Evolutionary conservation across 1,139 yeast species (phyloP).

Genomic region (Kodamaea alishanica): DNA sequence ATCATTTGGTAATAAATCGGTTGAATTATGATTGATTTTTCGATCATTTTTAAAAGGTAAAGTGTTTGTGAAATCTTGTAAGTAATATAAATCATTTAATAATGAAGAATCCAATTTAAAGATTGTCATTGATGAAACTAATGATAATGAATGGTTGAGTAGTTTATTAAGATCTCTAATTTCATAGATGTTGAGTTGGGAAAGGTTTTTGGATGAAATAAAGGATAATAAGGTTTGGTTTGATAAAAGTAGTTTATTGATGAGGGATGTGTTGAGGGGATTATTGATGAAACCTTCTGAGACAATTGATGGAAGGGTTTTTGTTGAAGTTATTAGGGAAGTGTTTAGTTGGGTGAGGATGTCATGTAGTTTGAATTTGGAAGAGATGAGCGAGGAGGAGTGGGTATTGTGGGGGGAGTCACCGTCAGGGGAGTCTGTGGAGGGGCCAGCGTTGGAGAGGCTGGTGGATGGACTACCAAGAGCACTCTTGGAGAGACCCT

Average conservation of each 20-base stretch:
- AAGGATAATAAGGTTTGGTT: slow-evolving; percentile 18
- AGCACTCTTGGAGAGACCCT: no score
- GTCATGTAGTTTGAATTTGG: no score
- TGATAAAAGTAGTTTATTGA: slow-evolving; percentile 17
- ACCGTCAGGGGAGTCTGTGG: no score
- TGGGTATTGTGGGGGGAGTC: background rate
- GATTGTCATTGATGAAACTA: slow-evolving; percentile 24
- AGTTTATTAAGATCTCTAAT: slow-evolving; percentile 18
- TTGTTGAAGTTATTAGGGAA: slow-evolving; percentile 3
- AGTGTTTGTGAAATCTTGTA: slow-evolving; percentile 34
- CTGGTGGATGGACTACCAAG: no score
- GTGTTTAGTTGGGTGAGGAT: no score
- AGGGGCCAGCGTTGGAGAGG: background rate
- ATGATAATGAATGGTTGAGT: slow-evolving; percentile 24
- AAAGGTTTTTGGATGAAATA: slow-evolving; percentile 6
- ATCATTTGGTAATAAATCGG: slow-evolving; percentile 12
- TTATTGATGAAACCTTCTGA: slow-evolving; percentile 9
- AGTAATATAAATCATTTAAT: slow-evolving; percentile 24
- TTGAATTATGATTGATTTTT: slow-evolving; percentile 11
- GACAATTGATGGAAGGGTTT: slow-evolving; percentile 11
- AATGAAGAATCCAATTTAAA: slow-evolving; percentile 19
- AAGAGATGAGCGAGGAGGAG: background rate
- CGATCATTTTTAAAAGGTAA: slow-evolving; percentile 33
- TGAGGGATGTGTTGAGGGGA: slow-evolving; percentile 8
- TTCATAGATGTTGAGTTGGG: slow-evolving; percentile 16